Percentiles rank a stretch among this genome's conserved stretches.
phyloP scores from a whole-genome alignment of 2,329 filamentous ascomycete species.

The Chalara sp. region DNA sequence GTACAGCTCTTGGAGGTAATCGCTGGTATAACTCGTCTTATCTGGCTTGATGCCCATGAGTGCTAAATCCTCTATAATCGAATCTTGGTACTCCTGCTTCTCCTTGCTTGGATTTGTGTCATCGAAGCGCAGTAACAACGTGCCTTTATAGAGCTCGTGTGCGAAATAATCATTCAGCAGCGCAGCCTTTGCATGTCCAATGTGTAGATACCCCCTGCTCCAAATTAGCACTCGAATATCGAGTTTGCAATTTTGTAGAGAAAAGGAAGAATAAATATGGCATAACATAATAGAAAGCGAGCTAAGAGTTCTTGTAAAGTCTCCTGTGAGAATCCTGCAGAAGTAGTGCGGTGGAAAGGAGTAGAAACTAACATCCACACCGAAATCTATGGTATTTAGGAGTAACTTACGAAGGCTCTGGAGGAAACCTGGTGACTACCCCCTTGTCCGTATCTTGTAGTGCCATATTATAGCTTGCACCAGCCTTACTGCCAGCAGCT shows the following conservation, averaged over 20 bases:
- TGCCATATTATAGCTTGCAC: conserved; percentile 83
- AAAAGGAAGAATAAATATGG: too few relatives aligned
- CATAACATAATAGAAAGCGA: too few relatives aligned
- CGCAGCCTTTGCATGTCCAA: conserved; percentile 91
- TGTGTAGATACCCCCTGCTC: conserved; percentile 72
- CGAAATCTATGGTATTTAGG: too few relatives aligned
- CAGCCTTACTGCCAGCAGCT: conserved; percentile 63
- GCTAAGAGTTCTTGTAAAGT: too few relatives aligned
- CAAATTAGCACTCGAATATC: conserved; percentile 9
- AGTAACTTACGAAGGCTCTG: conserved; percentile 72
- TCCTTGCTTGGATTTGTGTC: conserved; percentile 98
- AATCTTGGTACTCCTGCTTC: conserved; percentile 92
- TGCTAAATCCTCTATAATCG: conserved; percentile 84
- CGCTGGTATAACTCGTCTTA: conserved; percentile 79
- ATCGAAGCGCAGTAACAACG: conserved; percentile 85
- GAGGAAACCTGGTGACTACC: conserved; percentile 86
- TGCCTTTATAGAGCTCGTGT: conserved; percentile 87
- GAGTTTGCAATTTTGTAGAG: not conserved
- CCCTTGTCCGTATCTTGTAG: conserved; percentile 80
- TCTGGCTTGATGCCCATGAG: conserved; percentile 91
- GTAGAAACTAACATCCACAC: too few relatives aligned
- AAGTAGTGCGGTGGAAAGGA: too few relatives aligned
- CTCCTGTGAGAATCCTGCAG: too few relatives aligned
- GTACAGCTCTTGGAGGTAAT: conserved; percentile 92
- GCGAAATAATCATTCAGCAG: conserved; percentile 96